These are phyloP conservation scores for Fusarium xyrophilum DNA, from an alignment of 2,329 filamentous ascomycete genomes.

Conservation along the genomic window DNA sequence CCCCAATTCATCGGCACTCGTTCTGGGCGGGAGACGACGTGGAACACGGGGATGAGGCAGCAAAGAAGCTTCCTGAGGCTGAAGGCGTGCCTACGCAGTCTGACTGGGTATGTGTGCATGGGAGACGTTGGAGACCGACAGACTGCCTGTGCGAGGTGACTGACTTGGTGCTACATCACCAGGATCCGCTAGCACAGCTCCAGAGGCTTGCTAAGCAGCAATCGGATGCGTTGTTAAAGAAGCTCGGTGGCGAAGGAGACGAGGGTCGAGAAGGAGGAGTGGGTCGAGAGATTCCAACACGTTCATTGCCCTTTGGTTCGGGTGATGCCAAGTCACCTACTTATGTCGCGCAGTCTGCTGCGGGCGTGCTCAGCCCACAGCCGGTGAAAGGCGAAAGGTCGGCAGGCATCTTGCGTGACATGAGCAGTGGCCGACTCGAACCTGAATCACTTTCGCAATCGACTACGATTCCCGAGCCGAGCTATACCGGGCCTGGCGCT, in stretches of 20 bases:
- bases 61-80: conserved; percentile 72
- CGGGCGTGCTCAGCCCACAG: conserved; percentile 50
- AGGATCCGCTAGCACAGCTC: conserved; percentile 75
- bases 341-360: conserved; percentile 39
- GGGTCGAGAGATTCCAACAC: conserved; percentile 55
- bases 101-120: conserved; percentile 89
- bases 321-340: conserved; percentile 48
- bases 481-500: conserved; percentile 58
- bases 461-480: conserved; percentile 50
- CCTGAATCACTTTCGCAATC: conserved; percentile 20
- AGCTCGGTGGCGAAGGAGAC: conserved; percentile 51
- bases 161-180: conserved; percentile 58
- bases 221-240: conserved; percentile 65
- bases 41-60: conserved; percentile 56
- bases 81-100: conserved; percentile 85
- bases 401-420: conserved; percentile 46
- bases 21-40: conserved; percentile 66
- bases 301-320: conserved; percentile 61
- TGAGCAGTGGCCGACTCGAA: conserved; percentile 36
- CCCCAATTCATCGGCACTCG: conserved; percentile 72
- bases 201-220: conserved; percentile 73
- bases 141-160: conserved; percentile 63
- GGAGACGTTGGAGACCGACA: conserved; percentile 55
- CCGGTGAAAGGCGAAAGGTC: conserved; percentile 52
- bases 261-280: conserved; percentile 40